These are phyloP conservation scores for Aspergillus persii DNA, from an alignment of 2,329 filamentous ascomycete genomes.

Conservation along the genomic window DNA sequence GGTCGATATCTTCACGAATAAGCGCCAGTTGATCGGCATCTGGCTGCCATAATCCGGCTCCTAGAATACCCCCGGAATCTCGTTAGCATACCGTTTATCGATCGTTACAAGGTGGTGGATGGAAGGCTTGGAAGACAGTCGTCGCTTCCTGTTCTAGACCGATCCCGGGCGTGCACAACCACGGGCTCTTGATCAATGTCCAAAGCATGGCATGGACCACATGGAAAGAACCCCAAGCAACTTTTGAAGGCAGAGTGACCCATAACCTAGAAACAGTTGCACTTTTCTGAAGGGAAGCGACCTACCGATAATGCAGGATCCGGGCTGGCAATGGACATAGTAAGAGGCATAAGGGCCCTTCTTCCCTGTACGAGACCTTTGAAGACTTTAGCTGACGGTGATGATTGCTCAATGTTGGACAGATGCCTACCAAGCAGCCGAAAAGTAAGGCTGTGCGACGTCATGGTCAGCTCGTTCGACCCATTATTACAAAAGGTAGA, in stretches of 20 bases:
- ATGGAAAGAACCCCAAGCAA: neutral
- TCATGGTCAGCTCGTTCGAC: conserved; percentile 5
- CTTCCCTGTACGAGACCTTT: conserved; percentile 74
- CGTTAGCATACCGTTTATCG: conserved; percentile 4
- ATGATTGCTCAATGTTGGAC: conserved; percentile 6
- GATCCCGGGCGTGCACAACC: neutral
- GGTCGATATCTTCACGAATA: conserved; percentile 73
- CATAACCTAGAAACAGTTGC: neutral
- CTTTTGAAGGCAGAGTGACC: neutral
- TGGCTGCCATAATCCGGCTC: conserved; percentile 79
- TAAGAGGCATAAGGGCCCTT: conserved; percentile 88
- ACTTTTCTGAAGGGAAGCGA: conserved; percentile 17
- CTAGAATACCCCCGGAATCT: conserved; percentile 36
- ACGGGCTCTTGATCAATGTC: neutral
- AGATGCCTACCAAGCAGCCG: conserved; percentile 66
- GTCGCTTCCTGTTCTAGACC: neutral
- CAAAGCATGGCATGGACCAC: neutral
- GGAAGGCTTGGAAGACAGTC: neutral
- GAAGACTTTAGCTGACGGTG: conserved; percentile 19
- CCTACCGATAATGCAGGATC: conserved; percentile 68
- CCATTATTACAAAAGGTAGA: conserved; percentile 8
- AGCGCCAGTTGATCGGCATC: conserved; percentile 64
- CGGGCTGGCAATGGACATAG: conserved; percentile 79
- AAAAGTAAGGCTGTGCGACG: conserved; percentile 67
- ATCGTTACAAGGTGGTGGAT: neutral